Percentiles rank a stretch among this genome's conserved stretches.
phyloP scores from a whole-genome alignment of 2,329 filamentous ascomycete species.

The Onygenales sp. region DNA sequence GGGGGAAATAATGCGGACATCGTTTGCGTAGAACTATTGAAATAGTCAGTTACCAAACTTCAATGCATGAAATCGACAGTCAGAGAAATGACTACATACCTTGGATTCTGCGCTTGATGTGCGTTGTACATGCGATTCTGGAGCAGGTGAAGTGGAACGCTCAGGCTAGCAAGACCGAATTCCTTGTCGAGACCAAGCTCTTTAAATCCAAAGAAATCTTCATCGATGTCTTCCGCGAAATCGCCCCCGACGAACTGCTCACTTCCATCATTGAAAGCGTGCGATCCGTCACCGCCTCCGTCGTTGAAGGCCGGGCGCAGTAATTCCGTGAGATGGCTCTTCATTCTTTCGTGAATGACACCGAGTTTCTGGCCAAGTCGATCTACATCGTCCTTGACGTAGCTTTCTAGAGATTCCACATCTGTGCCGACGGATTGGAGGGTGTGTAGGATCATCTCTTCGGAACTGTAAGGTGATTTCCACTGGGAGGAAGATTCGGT shows the following conservation, averaged over 20 bases:
- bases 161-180: conserved; percentile 76
- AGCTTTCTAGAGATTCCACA: conserved; percentile 69
- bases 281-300: conserved; percentile 70
- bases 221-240: conserved; percentile 93
- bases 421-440: conserved; percentile 77
- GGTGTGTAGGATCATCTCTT: conserved; percentile 81
- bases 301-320: conserved; percentile 81
- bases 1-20: conserved; percentile 51
- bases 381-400: conserved; percentile 90
- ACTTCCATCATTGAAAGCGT: conserved; percentile 90
- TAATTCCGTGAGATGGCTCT: conserved; percentile 82
- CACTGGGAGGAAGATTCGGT: conserved; percentile 30
- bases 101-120: conserved; percentile 66
- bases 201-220: conserved; percentile 98
- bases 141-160: conserved; percentile 85
- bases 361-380: conserved; percentile 68
- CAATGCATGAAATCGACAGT: conserved; percentile 1
- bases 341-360: conserved; percentile 90
- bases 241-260: conserved; percentile 95
- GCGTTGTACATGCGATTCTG: conserved; percentile 83
- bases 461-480: conserved; percentile 64
- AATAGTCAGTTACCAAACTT: conserved; percentile 9
- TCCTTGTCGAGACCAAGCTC: conserved; percentile 87
- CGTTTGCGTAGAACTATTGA: conserved; percentile 32
- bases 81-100: conserved; percentile 27